These are phyloP conservation scores for Salvia hispanica DNA, from an alignment of 257 asterid species.

Conservation along the genomic window DNA sequence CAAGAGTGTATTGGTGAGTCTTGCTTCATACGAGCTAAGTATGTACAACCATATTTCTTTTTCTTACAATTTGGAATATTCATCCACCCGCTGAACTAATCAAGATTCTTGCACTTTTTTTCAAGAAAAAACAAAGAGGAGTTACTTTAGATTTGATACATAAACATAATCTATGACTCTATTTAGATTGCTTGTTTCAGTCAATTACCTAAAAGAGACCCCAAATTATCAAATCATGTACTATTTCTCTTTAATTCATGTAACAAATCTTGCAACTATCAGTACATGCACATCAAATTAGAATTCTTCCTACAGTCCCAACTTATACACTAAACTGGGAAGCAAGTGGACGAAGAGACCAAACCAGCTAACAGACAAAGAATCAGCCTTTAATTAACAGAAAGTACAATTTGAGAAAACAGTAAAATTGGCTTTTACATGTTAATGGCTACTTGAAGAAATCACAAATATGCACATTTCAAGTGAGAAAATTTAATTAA, in stretches of 20 bases:
- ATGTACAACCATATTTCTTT: background rate
- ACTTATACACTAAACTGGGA: background rate
- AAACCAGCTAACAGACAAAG: background rate
- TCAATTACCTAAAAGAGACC: background rate
- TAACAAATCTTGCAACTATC: too few species aligned
- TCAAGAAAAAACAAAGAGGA: background rate
- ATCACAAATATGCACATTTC: background rate
- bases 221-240: background rate
- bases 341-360: background rate
- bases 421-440: background rate
- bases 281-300: background rate
- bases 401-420: background rate
- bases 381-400: background rate
- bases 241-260: background rate
- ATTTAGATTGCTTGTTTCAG: background rate
- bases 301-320: background rate
- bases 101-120: slow-evolving; percentile 2
- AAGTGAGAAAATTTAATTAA: background rate
- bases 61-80: background rate
- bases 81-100: background rate
- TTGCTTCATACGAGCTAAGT: background rate
- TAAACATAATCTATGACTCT: background rate
- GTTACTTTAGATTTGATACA: background rate
- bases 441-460: background rate
- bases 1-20: background rate